phyloP scores from a whole-genome alignment of 371 early-diverging fungal genomes.

The Batrachochytrium dendrobatidis region DNA sequence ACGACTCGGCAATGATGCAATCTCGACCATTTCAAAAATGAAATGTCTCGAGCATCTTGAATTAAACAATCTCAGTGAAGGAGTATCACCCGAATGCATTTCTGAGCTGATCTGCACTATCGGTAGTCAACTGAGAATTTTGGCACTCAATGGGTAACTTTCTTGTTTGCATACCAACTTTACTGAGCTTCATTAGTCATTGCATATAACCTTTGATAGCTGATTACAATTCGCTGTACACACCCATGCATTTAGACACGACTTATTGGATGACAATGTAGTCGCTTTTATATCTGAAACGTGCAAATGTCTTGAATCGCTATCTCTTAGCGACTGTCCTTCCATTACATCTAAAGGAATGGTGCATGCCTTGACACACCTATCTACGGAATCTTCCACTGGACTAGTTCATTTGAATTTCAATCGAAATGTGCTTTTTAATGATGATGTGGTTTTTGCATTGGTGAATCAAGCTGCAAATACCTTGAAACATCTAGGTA shows the following conservation, averaged over 20 bases:
- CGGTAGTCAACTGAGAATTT: slow-evolving; percentile 45
- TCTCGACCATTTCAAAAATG: slow-evolving; percentile 21
- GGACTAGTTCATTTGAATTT: slow-evolving; percentile 47
- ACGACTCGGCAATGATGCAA: slow-evolving; percentile 40
- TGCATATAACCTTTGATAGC: slow-evolving; percentile 1
- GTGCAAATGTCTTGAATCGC: slow-evolving; percentile 44
- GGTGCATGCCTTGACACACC: slow-evolving; percentile 39
- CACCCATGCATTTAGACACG: slow-evolving; percentile 39
- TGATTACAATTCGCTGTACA: slow-evolving; percentile 1
- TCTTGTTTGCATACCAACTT: not conserved
- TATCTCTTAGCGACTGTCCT: slow-evolving; percentile 51
- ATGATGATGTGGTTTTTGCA: slow-evolving; percentile 53
- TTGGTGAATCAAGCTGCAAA: slow-evolving; percentile 52
- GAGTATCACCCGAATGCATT: slow-evolving; percentile 39
- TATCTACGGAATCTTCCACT: slow-evolving; percentile 30
- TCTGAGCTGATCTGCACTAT: slow-evolving; percentile 40
- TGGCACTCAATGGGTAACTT: slow-evolving; percentile 49
- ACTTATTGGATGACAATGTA: slow-evolving; percentile 51
- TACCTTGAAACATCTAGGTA: slow-evolving; percentile 43
- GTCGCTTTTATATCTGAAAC: slow-evolving; percentile 45
- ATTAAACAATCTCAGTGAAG: slow-evolving; percentile 32
- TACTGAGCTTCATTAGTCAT: not conserved
- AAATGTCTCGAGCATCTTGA: slow-evolving; percentile 21
- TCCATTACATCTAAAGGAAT: slow-evolving; percentile 54
- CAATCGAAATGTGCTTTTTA: slow-evolving; percentile 44